Percentiles rank a stretch among this genome's conserved stretches.
Evolutionary conservation across 2,329 filamentous ascomycete genomes (phyloP).

Genomic region (Ophiobolus disseminans): DNA sequence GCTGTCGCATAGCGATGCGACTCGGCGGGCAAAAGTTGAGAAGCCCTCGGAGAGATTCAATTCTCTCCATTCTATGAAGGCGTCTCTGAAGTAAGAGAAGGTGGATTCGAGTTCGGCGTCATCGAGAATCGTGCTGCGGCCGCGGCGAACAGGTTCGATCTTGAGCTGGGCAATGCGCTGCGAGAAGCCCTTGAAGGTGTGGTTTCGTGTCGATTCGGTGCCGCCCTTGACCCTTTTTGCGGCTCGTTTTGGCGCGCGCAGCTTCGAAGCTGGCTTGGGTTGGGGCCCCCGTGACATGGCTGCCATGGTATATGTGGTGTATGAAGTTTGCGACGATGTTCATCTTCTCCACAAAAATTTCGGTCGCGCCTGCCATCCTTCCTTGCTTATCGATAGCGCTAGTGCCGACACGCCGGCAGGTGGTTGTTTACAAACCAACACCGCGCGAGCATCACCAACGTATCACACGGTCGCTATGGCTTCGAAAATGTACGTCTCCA

Average conservation of each 20-base stretch:
- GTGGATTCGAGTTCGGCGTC: constrained; percentile 76
- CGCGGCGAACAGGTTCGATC: constrained; percentile 90
- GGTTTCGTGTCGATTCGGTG: constrained; percentile 79
- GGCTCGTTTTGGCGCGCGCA: constrained; percentile 65
- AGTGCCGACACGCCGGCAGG: constrained; percentile 15
- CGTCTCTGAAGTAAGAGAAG: constrained; percentile 85
- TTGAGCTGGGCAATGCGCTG: constrained; percentile 89
- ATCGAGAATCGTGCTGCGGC: constrained; percentile 83
- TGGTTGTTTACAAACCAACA: constrained; percentile 19
- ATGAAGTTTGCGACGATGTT: constrained; percentile 9
- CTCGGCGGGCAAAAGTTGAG: constrained; percentile 75
- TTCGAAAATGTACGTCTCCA: constrained; percentile 59
- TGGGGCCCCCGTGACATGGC: constrained; percentile 50
- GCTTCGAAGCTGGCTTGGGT: constrained; percentile 32
- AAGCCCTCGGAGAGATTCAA: constrained; percentile 88
- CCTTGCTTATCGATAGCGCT: constrained; percentile 20
- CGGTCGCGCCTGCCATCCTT: constrained; percentile 21
- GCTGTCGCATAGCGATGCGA: constrained; percentile 82
- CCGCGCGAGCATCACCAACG: constrained; percentile 16
- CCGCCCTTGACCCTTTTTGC: constrained; percentile 70
- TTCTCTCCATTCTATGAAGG: constrained; percentile 87
- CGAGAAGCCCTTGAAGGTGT: constrained; percentile 91
- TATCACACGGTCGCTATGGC: constrained; percentile 53
- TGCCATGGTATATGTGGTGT: constrained; percentile 47
- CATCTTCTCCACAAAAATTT: constrained; percentile 41